Conservation (phyloP, 164 flowering plant species). For the Warburgia ugandensis region DNA sequence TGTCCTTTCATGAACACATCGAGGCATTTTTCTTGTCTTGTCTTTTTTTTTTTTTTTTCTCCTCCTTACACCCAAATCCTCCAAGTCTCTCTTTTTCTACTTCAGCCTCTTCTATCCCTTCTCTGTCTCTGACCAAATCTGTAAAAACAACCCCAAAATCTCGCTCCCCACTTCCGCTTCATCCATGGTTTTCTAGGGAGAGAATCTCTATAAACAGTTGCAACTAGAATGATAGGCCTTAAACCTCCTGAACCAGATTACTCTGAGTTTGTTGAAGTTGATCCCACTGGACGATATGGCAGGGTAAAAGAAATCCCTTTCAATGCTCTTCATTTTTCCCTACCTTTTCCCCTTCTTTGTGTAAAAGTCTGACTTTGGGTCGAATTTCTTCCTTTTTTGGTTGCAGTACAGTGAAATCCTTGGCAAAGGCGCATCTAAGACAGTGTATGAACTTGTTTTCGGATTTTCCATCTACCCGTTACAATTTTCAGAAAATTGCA, state of each 20-base stretch:
- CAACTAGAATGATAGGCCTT: slow-evolving; percentile 36
- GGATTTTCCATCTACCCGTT: background rate
- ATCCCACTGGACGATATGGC: slow-evolving; percentile 98
- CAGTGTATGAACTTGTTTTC: slow-evolving; percentile 53
- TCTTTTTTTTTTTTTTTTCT: no score
- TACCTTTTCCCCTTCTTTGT: background rate
- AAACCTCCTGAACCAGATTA: slow-evolving; percentile 31
- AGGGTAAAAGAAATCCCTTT: slow-evolving; percentile 34
- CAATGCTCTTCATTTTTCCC: background rate
- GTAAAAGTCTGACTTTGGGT: background rate
- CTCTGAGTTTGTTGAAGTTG: slow-evolving; percentile 75
- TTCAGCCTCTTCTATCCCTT: no score
- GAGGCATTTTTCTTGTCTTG: no score
- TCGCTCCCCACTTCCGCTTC: no score
- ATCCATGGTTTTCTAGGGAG: background rate
- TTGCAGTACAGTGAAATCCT: slow-evolving; percentile 78
- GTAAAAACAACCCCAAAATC: no score
- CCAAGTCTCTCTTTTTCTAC: no score
- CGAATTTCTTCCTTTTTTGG: slow-evolving; percentile 4
- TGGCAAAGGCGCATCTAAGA: slow-evolving; percentile 94
- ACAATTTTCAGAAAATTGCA: background rate
- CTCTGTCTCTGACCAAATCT: no score
- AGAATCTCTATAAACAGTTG: background rate
- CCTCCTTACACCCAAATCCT: no score
- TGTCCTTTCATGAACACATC: no score